Percentiles rank a stretch among this genome's conserved stretches.
These are phyloP conservation scores for Thraustochytrium sp. DNA, from an alignment of 352 stramenopile genomes.

Conservation along the genomic window DNA sequence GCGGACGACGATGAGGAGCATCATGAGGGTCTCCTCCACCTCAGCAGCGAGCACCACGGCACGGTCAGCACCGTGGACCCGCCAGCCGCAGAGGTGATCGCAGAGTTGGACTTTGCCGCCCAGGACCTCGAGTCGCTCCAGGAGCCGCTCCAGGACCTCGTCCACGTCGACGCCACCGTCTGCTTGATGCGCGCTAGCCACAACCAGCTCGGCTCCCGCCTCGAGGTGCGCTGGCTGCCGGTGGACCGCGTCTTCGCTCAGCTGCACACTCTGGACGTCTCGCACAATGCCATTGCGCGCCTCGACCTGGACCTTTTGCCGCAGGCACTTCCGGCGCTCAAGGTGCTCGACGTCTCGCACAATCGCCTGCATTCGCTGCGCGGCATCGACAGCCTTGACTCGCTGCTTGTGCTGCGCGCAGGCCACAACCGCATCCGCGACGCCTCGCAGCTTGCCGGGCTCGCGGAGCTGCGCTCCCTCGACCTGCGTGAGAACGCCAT, in stretches of 20 bases:
- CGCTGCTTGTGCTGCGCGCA: constrained; percentile 1
- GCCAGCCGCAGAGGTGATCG: neutral
- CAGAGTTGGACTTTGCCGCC: neutral
- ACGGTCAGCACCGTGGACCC: neutral
- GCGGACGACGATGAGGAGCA: neutral
- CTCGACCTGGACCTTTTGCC: neutral
- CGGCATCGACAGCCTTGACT: neutral
- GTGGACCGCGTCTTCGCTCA: neutral
- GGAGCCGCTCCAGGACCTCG: neutral
- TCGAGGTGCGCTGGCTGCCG: neutral
- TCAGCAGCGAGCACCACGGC: neutral
- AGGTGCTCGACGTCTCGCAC: constrained; percentile 27
- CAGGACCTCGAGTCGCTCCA: neutral
- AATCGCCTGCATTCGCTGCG: neutral
- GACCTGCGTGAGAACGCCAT: constrained; percentile 13
- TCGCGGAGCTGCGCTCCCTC: neutral
- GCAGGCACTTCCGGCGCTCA: neutral
- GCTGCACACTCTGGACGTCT: neutral
- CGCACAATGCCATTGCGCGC: neutral
- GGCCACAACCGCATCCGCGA: constrained; percentile 2
- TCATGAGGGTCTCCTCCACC: too few species aligned
- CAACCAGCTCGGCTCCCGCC: neutral
- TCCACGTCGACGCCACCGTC: neutral
- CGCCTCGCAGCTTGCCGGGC: neutral
- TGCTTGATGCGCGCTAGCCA: neutral